phyloP scores from a whole-genome alignment of 148 eudicot species.

The Vaccinium corymbosum region DNA sequence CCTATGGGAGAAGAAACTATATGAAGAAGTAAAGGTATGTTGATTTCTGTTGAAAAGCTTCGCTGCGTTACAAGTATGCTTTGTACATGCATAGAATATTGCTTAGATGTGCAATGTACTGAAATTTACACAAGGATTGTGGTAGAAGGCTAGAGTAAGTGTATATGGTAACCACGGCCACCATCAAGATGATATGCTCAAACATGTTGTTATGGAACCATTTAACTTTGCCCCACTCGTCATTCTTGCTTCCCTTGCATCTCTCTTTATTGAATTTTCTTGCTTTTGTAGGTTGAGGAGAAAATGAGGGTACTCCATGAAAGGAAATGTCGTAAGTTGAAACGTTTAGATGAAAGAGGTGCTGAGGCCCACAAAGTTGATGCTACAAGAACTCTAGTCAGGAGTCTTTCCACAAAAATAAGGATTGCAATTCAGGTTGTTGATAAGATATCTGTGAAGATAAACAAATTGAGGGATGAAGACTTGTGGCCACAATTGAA shows the following conservation, averaged over 20 bases:
- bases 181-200: neutral
- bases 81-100: neutral
- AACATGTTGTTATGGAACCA: neutral
- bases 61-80: neutral
- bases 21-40: constrained; percentile 89
- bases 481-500: constrained; percentile 89
- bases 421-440: constrained; percentile 90
- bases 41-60: constrained; percentile 17
- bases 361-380: constrained; percentile 82
- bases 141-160: neutral
- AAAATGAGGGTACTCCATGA: constrained; percentile 87
- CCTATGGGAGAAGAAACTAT: constrained; percentile 96
- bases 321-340: constrained; percentile 53
- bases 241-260: neutral
- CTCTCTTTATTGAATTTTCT: neutral
- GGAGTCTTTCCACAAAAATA: constrained; percentile 81
- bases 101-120: neutral
- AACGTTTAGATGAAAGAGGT: constrained; percentile 68
- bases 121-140: neutral
- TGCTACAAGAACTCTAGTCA: constrained; percentile 48
- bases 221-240: neutral
- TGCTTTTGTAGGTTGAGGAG: constrained; percentile 68
- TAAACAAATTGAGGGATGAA: constrained; percentile 82
- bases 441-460: constrained; percentile 81
- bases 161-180: neutral